Evolutionary conservation across 805 yeast genomes (phyloP).

Genomic region (Metschnikowia cubensis): DNA sequence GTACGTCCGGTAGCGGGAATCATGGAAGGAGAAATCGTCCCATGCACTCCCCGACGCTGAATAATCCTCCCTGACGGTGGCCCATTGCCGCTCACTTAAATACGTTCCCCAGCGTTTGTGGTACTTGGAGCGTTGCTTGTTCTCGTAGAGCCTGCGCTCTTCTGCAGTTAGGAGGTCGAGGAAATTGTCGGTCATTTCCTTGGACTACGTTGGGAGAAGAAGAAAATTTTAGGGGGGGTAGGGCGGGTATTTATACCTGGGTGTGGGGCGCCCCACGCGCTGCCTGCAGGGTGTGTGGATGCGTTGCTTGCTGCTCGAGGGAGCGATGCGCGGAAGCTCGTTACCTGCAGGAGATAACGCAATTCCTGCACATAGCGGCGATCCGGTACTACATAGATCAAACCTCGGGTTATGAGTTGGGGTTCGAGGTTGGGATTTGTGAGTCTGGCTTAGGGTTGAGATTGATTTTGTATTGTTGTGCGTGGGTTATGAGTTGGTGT

Average conservation of each 20-base stretch:
- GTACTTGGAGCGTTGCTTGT: conserved; percentile 41
- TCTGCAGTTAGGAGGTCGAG: conserved; percentile 30
- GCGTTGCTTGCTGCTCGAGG: conserved; percentile 4
- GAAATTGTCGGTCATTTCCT: conserved; percentile 9
- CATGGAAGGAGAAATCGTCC: conserved; percentile 83
- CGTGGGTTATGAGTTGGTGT: too few species aligned
- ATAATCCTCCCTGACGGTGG: conserved; percentile 84
- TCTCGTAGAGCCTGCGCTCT: conserved; percentile 34
- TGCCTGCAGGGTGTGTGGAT: not conserved
- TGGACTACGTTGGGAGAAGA: not conserved
- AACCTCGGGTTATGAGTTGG: too few species aligned
- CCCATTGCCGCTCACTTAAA: conserved; percentile 72
- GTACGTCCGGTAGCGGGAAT: conserved; percentile 73
- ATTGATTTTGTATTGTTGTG: too few species aligned
- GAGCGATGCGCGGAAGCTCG: conserved; percentile 1
- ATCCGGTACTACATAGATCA: too few species aligned
- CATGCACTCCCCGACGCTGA: conserved; percentile 86
- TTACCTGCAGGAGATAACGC: not conserved
- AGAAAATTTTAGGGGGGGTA: not conserved
- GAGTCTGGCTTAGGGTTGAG: too few species aligned
- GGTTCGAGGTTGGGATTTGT: too few species aligned
- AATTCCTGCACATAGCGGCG: too few species aligned
- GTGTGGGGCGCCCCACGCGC: not conserved
- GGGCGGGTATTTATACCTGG: not conserved
- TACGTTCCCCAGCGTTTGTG: conserved; percentile 94